phyloP scores from a whole-genome alignment of 2,329 filamentous ascomycete genomes.

The Diaporthe sp. region DNA sequence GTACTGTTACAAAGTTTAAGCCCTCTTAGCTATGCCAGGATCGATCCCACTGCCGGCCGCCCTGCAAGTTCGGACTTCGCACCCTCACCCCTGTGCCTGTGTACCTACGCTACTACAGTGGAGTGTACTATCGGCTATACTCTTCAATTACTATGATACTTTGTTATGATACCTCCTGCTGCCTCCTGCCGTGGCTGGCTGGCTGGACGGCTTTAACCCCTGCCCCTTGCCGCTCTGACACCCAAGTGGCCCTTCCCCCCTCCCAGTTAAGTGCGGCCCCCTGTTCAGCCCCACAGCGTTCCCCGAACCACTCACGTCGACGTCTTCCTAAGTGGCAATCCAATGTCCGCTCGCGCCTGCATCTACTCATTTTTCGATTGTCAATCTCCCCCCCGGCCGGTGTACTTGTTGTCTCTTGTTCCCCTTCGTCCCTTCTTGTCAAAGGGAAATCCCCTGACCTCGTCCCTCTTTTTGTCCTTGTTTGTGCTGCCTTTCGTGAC shows the following conservation, averaged over 20 bases:
- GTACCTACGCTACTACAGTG: not conserved
- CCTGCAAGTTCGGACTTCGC: constrained; percentile 8
- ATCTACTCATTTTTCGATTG: constrained; percentile 28
- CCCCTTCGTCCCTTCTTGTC: constrained; percentile 18
- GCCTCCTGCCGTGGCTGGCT: constrained; percentile 12
- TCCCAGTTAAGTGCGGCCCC: not conserved
- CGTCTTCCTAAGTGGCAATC: constrained; percentile 22
- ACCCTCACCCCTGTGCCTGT: not conserved
- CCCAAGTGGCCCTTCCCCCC: not conserved
- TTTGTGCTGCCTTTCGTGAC: constrained; percentile 6
- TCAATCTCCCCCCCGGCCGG: constrained; percentile 16
- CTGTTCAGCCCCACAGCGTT: constrained; percentile 16
- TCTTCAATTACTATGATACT: not conserved
- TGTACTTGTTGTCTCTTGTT: not conserved
- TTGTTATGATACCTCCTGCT: not conserved
- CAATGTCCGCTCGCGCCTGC: constrained; percentile 30
- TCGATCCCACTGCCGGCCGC: constrained; percentile 10
- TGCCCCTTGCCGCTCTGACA: constrained; percentile 25
- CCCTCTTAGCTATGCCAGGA: not conserved
- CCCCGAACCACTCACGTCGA: constrained; percentile 14
- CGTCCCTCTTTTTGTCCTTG: constrained; percentile 14
- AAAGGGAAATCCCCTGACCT: constrained; percentile 18
- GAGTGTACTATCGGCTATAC: not conserved
- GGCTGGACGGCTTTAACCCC: not conserved
- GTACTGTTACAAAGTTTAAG: not conserved